Base-by-base conservation (phyloP, 2,329 filamentous ascomycete genomes). In the Alternaria sp. region DNA sequence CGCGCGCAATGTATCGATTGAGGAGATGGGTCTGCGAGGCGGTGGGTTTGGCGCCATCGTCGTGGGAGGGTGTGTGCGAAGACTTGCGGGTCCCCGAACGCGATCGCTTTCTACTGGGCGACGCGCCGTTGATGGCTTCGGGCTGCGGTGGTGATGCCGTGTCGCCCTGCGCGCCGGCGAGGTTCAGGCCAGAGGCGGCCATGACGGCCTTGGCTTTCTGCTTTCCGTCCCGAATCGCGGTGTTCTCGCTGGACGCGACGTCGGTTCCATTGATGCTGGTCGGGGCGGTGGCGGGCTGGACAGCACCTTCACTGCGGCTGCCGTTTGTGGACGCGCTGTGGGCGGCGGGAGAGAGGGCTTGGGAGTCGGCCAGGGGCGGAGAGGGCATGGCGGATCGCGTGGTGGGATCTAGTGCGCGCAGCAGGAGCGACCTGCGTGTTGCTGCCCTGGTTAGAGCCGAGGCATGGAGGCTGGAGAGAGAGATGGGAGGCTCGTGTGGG, bases 1-100 rank as follows among this genome's bases (percentile, higher is more conserved):
- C 88, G 69, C 87, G 85, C 65, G 85, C 83, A 50, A 88, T 83
- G 77, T 90, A 90, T 69, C 87, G 83, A 50, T 89, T 83, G 36
- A 90, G 79, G 34, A 87, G 77, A 29, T 85, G 79, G 11, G 63
- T 72, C 67, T 75, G 72, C 66, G 67, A 75, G 65, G 64, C 65
- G 57, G 76, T 65, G 68, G 71, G 62, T 70, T 73, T 23, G 76
- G 81, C 66, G 79, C 78, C 44, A 21, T 46, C 49, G 69, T 75
- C 60, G 68, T 78, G 60, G 69, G 74, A 44, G 62, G 73, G 65
- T 17, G 69, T 68, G 4, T 77, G 78, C 23, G 82, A 73, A 7
- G 79, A 81, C 28, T 82, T 79, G 60, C 82, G 82, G 17, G 85
- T 85, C 31, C 85, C 85, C 59, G 86, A 86, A 53, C 84, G 83